Percentiles rank a stretch among this genome's conserved stretches.
Evolutionary conservation across 495 filamentous ascomycete species (phyloP).

Genomic region (Penicillium coprophilum): DNA sequence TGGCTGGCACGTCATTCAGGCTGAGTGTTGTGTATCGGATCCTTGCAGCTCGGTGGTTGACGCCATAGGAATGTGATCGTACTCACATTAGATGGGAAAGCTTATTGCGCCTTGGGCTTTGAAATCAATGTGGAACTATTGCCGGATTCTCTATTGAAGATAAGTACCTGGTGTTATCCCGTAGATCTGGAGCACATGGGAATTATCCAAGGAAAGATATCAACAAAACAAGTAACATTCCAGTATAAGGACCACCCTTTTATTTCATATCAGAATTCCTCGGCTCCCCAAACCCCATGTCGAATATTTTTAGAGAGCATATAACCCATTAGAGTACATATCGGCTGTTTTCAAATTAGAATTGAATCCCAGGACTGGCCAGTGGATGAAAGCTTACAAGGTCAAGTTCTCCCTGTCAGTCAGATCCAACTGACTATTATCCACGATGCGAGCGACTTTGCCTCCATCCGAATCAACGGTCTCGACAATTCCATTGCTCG

Average conservation of each 20-base stretch:
- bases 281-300: not conserved
- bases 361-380: not conserved
- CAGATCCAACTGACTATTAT: conserved; percentile 41
- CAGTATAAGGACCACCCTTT: not conserved
- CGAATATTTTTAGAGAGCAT: not conserved
- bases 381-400: conserved; percentile 31
- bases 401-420: conserved; percentile 44
- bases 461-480: conserved; percentile 31
- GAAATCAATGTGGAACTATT: not conserved
- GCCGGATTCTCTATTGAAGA: not conserved
- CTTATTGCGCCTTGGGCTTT: not conserved
- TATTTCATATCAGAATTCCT: not conserved
- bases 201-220: not conserved
- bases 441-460: conserved; percentile 32
- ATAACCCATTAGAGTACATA: not conserved
- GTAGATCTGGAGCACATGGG: no score
- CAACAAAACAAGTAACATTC: not conserved
- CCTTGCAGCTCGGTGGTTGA: not conserved
- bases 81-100: not conserved
- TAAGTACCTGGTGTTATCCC: not conserved
- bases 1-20: conserved; percentile 36
- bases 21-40: conserved; percentile 27
- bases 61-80: conserved; percentile 3
- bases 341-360: not conserved
- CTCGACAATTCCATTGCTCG: conserved; percentile 35